Evolutionary conservation across 225 moss, liverwort and hornwort species (phyloP).

Genomic region (Pseudoscleropodium purum): DNA sequence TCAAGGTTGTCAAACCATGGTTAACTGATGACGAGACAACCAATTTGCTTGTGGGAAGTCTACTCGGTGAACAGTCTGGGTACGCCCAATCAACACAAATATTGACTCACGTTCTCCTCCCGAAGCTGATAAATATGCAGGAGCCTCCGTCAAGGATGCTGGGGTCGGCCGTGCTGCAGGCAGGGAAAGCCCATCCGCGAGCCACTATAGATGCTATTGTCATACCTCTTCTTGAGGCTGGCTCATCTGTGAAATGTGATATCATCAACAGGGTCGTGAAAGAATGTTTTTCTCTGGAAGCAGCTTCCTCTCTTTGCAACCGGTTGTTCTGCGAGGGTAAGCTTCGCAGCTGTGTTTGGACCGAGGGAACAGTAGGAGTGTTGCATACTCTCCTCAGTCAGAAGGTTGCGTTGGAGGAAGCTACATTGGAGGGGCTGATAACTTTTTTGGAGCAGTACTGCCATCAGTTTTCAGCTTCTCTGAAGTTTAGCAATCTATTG

Average conservation of each 20-base stretch:
- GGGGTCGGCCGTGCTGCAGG: constrained; percentile 42
- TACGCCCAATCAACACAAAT: constrained; percentile 62
- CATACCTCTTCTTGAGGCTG: constrained; percentile 52
- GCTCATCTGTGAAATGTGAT: constrained; percentile 53
- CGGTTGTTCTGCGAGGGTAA: constrained; percentile 30
- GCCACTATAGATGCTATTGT: constrained; percentile 58
- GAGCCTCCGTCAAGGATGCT: constrained; percentile 56
- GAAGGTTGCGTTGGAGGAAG: constrained; percentile 38
- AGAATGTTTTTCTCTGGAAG: constrained; percentile 46
- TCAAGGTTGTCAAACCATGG: constrained; percentile 61
- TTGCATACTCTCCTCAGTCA: constrained; percentile 49
- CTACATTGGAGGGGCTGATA: constrained; percentile 34
- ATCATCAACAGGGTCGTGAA: constrained; percentile 64
- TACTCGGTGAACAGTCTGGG: constrained; percentile 59
- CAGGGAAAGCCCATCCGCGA: constrained; percentile 71
- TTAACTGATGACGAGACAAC: constrained; percentile 69
- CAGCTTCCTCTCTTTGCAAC: constrained; percentile 34
- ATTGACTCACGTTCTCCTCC: constrained; percentile 49
- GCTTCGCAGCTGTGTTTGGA: constrained; percentile 38
- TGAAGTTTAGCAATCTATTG: constrained; percentile 71
- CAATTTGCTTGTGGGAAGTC: constrained; percentile 39
- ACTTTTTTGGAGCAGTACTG: constrained; percentile 34
- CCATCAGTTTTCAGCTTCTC: constrained; percentile 38
- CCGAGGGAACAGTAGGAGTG: constrained; percentile 56
- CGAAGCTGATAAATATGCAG: constrained; percentile 39